Conservation (phyloP, 2,329 filamentous ascomycete species). For the Botrytis deweyae region DNA sequence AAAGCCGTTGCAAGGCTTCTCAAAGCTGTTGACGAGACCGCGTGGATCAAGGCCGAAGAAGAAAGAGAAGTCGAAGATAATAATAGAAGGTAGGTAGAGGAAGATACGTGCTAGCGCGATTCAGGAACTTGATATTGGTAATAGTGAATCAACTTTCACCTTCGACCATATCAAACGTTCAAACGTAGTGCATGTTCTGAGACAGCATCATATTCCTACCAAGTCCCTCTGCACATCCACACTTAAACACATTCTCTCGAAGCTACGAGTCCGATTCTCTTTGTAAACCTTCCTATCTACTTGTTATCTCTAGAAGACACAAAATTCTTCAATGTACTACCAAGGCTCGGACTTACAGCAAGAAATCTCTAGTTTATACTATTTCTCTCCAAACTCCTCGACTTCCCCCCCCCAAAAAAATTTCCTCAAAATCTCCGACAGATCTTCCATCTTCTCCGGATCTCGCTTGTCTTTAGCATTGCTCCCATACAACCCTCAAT, state of each 20-base stretch:
- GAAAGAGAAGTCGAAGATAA: background rate
- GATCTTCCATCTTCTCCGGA: too few species aligned
- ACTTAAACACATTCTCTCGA: background rate
- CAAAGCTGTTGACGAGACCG: background rate
- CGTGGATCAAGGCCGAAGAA: background rate
- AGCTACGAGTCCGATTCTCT: background rate
- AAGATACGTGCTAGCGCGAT: too few species aligned
- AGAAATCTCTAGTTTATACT: too few species aligned
- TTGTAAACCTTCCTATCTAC: background rate
- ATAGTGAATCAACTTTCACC: background rate
- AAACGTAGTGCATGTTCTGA: background rate
- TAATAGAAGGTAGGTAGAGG: too few species aligned
- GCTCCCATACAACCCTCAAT: too few species aligned
- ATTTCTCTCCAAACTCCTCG: too few species aligned
- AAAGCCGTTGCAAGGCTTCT: too few species aligned
- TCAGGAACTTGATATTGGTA: too few species aligned
- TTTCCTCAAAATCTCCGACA: too few species aligned
- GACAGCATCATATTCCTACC: background rate
- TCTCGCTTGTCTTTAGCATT: too few species aligned
- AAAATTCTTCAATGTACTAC: background rate
- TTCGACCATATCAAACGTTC: background rate
- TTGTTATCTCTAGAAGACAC: background rate
- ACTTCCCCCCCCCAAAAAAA: too few species aligned
- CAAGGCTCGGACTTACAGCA: too few species aligned
- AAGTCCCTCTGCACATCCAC: accelerated